Conservation (phyloP, 768 basidiomycete genomes). For the Lactarius hatsudake region DNA sequence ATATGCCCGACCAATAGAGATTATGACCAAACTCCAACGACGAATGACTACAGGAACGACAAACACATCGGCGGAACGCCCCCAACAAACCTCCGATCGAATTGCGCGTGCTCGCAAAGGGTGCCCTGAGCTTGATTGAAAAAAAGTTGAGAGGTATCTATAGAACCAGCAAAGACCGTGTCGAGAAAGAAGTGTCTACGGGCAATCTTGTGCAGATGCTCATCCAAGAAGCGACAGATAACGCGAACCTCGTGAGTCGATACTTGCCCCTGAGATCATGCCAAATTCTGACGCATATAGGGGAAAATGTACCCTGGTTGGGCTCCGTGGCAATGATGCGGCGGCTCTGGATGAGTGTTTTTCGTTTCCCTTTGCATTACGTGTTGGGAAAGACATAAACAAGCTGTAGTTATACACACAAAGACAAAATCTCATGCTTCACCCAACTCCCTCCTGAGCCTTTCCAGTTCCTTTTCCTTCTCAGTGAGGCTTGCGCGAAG, state of each 20-base stretch:
- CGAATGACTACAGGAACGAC: conserved; percentile 26
- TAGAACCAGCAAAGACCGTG: conserved; percentile 37
- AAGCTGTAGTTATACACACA: conserved; percentile 10
- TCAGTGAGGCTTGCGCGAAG: conserved; percentile 67
- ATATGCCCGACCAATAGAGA: background rate
- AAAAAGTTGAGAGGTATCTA: conserved; percentile 79
- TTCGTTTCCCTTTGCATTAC: background rate
- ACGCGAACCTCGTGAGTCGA: conserved; percentile 59
- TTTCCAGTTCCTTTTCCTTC: conserved; percentile 78
- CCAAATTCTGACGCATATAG: conserved; percentile 40
- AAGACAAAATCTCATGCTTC: conserved; percentile 14
- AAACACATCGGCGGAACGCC: conserved; percentile 16
- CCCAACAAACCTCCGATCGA: conserved; percentile 38
- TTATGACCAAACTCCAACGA: background rate
- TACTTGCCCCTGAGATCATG: background rate
- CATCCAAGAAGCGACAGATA: conserved; percentile 83
- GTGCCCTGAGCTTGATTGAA: conserved; percentile 76
- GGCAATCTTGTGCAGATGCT: conserved; percentile 88
- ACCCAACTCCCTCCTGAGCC: conserved; percentile 55
- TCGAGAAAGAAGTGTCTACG: conserved; percentile 56
- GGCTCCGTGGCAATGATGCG: conserved; percentile 69
- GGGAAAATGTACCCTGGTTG: conserved; percentile 90
- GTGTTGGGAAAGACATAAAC: background rate
- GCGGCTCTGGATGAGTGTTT: background rate
- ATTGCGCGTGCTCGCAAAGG: conserved; percentile 64